Conservation (phyloP, 441 rosid genomes). For the Adansonia gregorii region DNA sequence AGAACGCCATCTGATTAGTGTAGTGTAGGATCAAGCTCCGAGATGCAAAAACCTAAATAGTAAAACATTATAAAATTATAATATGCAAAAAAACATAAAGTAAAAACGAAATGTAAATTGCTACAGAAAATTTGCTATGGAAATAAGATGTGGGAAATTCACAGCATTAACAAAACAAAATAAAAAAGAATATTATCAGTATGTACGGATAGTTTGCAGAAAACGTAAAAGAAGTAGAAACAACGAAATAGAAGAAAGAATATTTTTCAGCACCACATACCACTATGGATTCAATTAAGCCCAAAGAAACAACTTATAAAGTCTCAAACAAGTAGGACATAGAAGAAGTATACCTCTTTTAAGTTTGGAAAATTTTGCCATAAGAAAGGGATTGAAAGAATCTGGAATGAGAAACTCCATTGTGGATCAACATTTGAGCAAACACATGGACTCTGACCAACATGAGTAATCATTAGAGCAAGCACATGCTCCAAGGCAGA, state of each 20-base stretch:
- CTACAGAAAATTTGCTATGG: not conserved
- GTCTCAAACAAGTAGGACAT: conserved; percentile 10
- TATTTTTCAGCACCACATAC: conserved; percentile 20
- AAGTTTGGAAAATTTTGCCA: conserved; percentile 82
- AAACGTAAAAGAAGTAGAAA: conserved; percentile 10
- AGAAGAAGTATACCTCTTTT: conserved; percentile 61
- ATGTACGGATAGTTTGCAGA: conserved; percentile 5
- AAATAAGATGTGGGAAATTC: conserved; percentile 6
- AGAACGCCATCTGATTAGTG: conserved; percentile 78
- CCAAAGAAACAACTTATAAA: conserved; percentile 21
- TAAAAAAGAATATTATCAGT: not conserved
- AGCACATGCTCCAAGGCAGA: conserved; percentile 73
- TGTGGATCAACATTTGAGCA: conserved; percentile 71
- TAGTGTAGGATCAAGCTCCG: conserved; percentile 68
- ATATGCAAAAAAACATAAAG: conserved; percentile 22
- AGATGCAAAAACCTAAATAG: conserved; percentile 69
- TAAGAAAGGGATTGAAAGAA: conserved; percentile 85
- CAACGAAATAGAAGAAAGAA: conserved; percentile 14
- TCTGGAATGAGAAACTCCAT: conserved; percentile 80
- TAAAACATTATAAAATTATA: conserved; percentile 33
- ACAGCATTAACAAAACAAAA: conserved; percentile 16
- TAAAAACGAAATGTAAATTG: not conserved
- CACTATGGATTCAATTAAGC: conserved; percentile 17
- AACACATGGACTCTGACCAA: conserved; percentile 64
- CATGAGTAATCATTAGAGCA: conserved; percentile 61